A percentile compares a stretch with the other conserved stretches of the same genome.
Evolutionary conservation across 2,329 filamentous ascomycete species (phyloP).

Genomic region (Cladosporium sp.): DNA sequence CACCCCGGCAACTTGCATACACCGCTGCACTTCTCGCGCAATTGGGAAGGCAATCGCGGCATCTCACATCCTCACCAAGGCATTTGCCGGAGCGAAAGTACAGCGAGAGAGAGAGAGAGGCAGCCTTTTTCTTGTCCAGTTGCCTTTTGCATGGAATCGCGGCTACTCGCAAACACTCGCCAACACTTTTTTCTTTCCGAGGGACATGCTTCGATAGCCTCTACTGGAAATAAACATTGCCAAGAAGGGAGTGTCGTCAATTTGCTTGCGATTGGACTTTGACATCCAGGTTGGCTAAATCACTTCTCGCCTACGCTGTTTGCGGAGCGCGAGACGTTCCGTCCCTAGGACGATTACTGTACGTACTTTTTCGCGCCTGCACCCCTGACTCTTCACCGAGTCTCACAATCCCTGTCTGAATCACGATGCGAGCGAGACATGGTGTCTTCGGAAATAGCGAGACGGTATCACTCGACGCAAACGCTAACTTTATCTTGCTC

Average conservation of each 20-base stretch:
- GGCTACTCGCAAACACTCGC: background rate
- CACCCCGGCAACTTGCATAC: conserved; percentile 4
- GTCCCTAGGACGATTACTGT: background rate
- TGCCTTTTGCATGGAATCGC: conserved; percentile 1
- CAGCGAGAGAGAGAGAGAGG: background rate
- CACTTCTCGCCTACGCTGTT: background rate
- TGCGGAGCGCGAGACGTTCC: background rate
- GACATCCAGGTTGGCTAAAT: background rate
- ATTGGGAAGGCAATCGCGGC: conserved; percentile 8
- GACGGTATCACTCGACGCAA: background rate
- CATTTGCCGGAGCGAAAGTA: conserved; percentile 2
- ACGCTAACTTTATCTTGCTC: background rate
- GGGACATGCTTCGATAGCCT: conserved; percentile 12
- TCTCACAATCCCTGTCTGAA: background rate
- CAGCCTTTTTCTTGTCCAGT: background rate
- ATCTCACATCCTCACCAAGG: conserved; percentile 1
- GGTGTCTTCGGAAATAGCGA: background rate
- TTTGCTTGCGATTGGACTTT: background rate
- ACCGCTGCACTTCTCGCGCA: conserved; percentile 2
- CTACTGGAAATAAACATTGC: background rate
- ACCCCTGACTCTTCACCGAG: background rate
- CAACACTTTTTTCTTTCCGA: background rate
- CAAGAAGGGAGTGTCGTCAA: background rate
- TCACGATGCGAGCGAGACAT: too few species aligned
- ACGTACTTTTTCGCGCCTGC: background rate